Base-by-base conservation (phyloP, 2,329 filamentous ascomycete species). In the Penicillium thymicola region DNA sequence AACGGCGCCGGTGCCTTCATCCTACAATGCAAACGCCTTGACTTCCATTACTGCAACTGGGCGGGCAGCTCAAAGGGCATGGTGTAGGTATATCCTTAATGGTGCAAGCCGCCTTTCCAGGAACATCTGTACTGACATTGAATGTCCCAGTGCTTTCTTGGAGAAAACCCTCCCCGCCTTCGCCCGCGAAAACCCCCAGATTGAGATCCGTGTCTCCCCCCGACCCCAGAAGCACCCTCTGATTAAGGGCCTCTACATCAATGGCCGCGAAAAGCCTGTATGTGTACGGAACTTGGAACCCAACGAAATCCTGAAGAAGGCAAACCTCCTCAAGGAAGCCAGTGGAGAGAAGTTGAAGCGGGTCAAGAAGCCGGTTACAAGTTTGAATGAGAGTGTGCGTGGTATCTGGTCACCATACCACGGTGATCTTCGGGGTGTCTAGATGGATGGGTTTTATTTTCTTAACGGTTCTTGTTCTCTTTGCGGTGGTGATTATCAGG, bases 1-100 rank as follows among this genome's bases (percentile, higher is more conserved):
- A 97, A 99, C 80, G 94, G 94, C 82, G 83, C 97, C 66, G 93
- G 93, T 70, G 90, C 92, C 73, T 97, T 97, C 81, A 90, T 99
- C 76, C 85, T 97, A 57, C 93, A 96, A 81, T 99, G 94, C 86
- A 96, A 91, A 82, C 89, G 88, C 72, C 81, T 99, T 75, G 90
- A 96, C 75, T 90, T 99, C 72, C 90, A 96, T 79, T 99, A 96
- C 81, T 97, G 94, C 81, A 92, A 97, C 82, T 92, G 89, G 85
- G 90, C 89, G 56, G 94, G 92, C 61, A 96, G 90, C 75, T 97
- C 93, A 37, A 86, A 81, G 70, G 94, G 94, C 72, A 97, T 97
- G 92, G 94, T 96, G 90, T 94, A 81, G 62, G 83, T 72, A 43
- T 40, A 58, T 27, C 48, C 59, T 21, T 7, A 36, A 7, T 61